A percentile compares a stretch with the other conserved stretches of the same genome.
Conservation (phyloP, 2,329 filamentous ascomycete genomes). For the Xylariaceae sp. region DNA sequence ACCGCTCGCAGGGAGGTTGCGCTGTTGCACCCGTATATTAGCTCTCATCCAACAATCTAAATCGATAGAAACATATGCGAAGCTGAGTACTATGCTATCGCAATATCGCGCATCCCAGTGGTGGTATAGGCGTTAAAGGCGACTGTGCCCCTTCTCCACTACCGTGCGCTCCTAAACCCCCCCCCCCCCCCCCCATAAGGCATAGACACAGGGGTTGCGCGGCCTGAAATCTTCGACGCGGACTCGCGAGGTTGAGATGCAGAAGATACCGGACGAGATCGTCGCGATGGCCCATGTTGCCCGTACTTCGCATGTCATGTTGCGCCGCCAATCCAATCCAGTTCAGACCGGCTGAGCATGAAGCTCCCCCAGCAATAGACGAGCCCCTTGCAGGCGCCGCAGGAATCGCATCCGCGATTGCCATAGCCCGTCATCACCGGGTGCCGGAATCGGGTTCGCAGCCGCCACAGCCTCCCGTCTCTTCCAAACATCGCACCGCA, state of each 20-base stretch:
- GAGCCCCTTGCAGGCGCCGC: not conserved
- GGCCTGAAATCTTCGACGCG: not conserved
- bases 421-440: too few species aligned
- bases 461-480: not conserved
- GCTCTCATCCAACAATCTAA: not conserved
- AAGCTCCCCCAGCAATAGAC: too few species aligned
- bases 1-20: constrained; percentile 88
- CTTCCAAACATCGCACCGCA: not conserved
- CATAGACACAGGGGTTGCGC: not conserved
- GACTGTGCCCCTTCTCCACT: not conserved
- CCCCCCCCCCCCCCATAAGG: not conserved
- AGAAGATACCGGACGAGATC: not conserved
- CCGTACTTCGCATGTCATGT: not conserved
- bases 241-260: not conserved
- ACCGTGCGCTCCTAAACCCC: too few species aligned
- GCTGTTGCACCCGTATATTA: constrained; percentile 51
- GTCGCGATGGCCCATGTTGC: not conserved
- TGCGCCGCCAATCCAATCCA: too few species aligned
- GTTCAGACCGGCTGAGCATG: too few species aligned
- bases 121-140: not conserved
- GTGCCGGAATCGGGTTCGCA: not conserved
- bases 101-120: too few species aligned
- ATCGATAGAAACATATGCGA: too few species aligned
- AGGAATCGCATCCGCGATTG: too few species aligned
- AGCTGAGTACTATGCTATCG: too few species aligned